phyloP scores from a whole-genome alignment of 2,329 filamentous ascomycete genomes.

The Exophiala aquamarina region DNA sequence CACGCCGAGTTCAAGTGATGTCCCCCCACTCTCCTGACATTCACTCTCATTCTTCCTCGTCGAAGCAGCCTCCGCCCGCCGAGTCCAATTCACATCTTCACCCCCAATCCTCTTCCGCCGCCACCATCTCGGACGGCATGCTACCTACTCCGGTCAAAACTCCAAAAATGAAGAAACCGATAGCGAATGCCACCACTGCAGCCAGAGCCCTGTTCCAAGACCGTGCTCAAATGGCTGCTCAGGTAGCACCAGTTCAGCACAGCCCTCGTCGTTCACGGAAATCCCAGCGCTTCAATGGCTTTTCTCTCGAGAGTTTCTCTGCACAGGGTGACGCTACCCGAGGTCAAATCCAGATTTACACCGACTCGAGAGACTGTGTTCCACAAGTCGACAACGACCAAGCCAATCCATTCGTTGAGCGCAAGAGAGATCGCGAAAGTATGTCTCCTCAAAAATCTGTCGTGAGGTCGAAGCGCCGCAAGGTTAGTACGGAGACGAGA shows the following conservation, averaged over 20 bases:
- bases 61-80: constrained; percentile 19
- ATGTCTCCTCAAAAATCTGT: constrained; percentile 27
- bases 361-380: constrained; percentile 62
- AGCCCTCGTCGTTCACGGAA: constrained; percentile 49
- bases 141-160: constrained; percentile 64
- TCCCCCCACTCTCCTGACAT: constrained; percentile 24
- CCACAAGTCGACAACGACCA: constrained; percentile 52
- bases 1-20: constrained; percentile 23
- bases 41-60: neutral
- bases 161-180: constrained; percentile 54
- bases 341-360: constrained; percentile 56
- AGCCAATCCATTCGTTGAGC: constrained; percentile 55
- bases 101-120: constrained; percentile 28
- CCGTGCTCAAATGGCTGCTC: constrained; percentile 36
- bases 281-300: constrained; percentile 45
- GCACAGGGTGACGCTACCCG: constrained; percentile 28
- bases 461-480: constrained; percentile 38
- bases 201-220: constrained; percentile 56
- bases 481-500: constrained; percentile 30
- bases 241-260: constrained; percentile 46
- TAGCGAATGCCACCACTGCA: constrained; percentile 45
- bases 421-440: constrained; percentile 40
- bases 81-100: constrained; percentile 28
- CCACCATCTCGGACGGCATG: constrained; percentile 44
- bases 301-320: constrained; percentile 46